Percentiles rank a stretch among this genome's conserved stretches.
Evolutionary conservation across 2,329 filamentous ascomycete genomes (phyloP).

Genomic region (Exophiala sp.): DNA sequence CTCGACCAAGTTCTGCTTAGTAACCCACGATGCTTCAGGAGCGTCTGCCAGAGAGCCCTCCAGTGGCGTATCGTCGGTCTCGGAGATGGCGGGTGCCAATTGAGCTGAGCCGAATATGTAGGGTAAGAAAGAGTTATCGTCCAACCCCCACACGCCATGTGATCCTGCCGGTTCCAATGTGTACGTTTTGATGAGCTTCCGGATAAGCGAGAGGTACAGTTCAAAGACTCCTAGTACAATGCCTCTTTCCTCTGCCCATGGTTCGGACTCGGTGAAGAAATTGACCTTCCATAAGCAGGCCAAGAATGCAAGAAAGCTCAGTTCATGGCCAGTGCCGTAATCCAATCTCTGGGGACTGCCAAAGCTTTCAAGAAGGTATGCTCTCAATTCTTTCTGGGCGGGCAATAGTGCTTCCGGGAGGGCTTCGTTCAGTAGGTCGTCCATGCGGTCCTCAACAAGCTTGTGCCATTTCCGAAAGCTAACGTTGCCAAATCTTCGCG

Average conservation of each 20-base stretch:
- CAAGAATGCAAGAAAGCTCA: constrained; percentile 91
- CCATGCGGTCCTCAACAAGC: constrained; percentile 60
- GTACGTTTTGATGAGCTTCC: constrained; percentile 82
- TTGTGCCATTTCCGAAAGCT: constrained; percentile 83
- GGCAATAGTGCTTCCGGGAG: constrained; percentile 50
- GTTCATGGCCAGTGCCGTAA: constrained; percentile 93
- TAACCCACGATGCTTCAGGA: constrained; percentile 68
- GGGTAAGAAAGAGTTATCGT: constrained; percentile 90
- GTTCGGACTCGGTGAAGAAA: constrained; percentile 56
- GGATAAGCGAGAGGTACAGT: constrained; percentile 77
- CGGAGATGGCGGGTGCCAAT: constrained; percentile 69
- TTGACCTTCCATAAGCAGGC: constrained; percentile 88
- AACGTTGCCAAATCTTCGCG: constrained; percentile 85
- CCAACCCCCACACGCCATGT: constrained; percentile 97
- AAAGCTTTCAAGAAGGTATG: constrained; percentile 81
- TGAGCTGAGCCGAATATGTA: constrained; percentile 97
- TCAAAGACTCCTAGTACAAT: constrained; percentile 82
- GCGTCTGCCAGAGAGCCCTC: constrained; percentile 73
- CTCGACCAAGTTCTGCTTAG: constrained; percentile 62
- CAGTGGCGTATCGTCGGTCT: constrained; percentile 62
- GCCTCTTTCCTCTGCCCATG: constrained; percentile 64
- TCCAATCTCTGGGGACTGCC: constrained; percentile 86
- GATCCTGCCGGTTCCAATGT: constrained; percentile 93
- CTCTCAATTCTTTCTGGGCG: constrained; percentile 62
- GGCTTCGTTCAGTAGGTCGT: constrained; percentile 55